Conservation (phyloP, 2,329 filamentous ascomycete genomes). For the Aureobasidium subglaciale region DNA sequence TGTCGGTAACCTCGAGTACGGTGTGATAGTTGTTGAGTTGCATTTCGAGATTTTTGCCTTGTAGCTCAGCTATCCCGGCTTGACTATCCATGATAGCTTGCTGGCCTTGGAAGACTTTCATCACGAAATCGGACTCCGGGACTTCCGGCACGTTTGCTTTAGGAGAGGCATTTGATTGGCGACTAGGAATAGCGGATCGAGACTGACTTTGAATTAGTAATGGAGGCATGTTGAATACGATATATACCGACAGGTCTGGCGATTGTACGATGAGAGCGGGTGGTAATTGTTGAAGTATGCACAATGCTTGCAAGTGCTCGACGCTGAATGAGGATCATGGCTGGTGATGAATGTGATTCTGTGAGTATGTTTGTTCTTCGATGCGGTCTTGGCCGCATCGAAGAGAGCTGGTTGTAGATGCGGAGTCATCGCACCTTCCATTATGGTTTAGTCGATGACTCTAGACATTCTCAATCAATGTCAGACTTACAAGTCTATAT, state of each 20-base stretch:
- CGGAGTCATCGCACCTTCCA: neutral
- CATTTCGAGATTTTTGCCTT: neutral
- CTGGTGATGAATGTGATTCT: too few species aligned
- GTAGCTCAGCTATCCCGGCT: neutral
- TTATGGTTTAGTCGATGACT: neutral
- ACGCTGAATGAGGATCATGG: neutral
- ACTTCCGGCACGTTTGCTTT: neutral
- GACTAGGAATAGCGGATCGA: neutral
- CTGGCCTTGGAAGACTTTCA: neutral
- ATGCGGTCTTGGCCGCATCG: too few species aligned
- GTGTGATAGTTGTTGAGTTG: slow-evolving; percentile 1
- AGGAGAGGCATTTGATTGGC: neutral
- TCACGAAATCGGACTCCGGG: neutral
- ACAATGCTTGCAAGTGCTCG: neutral
- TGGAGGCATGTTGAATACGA: too few species aligned
- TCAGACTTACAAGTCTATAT: neutral
- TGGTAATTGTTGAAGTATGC: neutral
- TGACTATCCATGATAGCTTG: neutral
- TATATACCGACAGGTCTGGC: neutral
- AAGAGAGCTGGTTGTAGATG: too few species aligned
- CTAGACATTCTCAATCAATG: neutral
- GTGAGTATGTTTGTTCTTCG: too few species aligned
- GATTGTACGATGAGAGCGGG: neutral
- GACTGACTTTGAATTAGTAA: neutral
- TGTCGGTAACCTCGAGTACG: neutral